A percentile compares a stretch with the other conserved stretches of the same genome.
phyloP scores from a whole-genome alignment of 441 rosid species.

The Syzygium syzygioides region DNA sequence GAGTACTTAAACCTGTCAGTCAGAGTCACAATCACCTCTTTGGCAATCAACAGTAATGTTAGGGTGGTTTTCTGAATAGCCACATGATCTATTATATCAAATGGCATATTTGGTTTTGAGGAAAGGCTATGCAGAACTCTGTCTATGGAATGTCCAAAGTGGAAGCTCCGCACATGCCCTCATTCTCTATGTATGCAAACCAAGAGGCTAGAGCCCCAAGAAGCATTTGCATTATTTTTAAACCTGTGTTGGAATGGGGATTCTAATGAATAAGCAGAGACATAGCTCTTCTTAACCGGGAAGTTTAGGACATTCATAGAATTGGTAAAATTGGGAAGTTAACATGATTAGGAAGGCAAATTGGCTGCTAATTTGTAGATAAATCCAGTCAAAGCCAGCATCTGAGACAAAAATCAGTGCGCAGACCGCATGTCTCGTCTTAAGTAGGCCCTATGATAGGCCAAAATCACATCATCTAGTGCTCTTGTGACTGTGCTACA shows the following conservation, averaged over 20 bases:
- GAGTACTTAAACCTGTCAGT: background rate
- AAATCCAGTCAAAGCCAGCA: background rate
- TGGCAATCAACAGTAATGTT: background rate
- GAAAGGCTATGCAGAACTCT: background rate
- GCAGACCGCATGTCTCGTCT: background rate
- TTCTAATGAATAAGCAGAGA: background rate
- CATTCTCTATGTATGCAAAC: background rate
- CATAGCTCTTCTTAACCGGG: background rate
- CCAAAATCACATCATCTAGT: background rate
- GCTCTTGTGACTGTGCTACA: background rate
- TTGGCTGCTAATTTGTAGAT: background rate
- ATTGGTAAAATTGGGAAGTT: background rate
- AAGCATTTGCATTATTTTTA: background rate
- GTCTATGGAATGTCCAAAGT: background rate
- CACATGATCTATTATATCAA: background rate
- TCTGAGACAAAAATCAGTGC: background rate
- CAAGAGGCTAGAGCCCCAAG: background rate
- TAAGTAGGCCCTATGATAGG: background rate
- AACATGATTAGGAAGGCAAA: background rate
- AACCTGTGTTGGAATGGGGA: background rate
- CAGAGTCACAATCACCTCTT: background rate
- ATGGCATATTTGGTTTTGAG: background rate
- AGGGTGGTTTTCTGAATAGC: background rate
- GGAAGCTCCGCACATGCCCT: background rate
- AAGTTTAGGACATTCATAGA: background rate